Percentiles rank a stretch among this genome's conserved stretches.
phyloP scores from a whole-genome alignment of 1,139 yeast species.

The Candida dubliniensis region DNA sequence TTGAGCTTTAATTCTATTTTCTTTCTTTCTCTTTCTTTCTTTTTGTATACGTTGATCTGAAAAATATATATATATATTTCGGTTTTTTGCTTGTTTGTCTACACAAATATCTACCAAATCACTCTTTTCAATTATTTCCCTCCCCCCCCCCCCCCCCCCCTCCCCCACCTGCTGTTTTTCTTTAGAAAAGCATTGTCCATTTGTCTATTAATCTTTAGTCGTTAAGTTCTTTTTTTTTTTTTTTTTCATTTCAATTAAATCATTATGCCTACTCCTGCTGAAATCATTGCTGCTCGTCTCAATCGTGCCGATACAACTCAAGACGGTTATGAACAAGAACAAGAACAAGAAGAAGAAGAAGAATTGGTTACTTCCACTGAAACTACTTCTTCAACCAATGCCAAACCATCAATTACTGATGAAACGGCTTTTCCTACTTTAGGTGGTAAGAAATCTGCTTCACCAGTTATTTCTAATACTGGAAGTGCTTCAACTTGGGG shows the following conservation, averaged over 20 bases:
- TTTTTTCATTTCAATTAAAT: background rate
- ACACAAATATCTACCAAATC: background rate
- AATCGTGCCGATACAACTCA: slow-evolving; percentile 26
- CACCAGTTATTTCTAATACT: slow-evolving; percentile 20
- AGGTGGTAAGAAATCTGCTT: slow-evolving; percentile 29
- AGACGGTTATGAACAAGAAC: slow-evolving; percentile 6
- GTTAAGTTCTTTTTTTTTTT: background rate
- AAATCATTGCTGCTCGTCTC: slow-evolving; percentile 55
- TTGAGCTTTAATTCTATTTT: no score
- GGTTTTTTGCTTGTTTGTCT: background rate
- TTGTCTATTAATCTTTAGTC: slow-evolving; percentile 4
- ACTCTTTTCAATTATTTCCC: background rate
- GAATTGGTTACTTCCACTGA: slow-evolving; percentile 13
- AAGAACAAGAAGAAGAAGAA: slow-evolving; percentile 7
- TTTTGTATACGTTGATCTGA: background rate
- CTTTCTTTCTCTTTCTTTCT: no score
- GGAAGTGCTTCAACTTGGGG: slow-evolving; percentile 26
- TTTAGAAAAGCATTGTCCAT: slow-evolving; percentile 16
- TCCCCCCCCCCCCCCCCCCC: no score
- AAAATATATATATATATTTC: background rate
- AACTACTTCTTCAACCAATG: slow-evolving; percentile 12
- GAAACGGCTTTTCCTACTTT: slow-evolving; percentile 73
- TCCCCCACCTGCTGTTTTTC: slow-evolving; percentile 16
- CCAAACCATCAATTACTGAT: slow-evolving; percentile 42
- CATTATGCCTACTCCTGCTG: slow-evolving; percentile 58